A percentile compares a stretch with the other conserved stretches of the same genome.
Conservation (phyloP, 2,329 filamentous ascomycete genomes). For the Hymenoscyphus infarciens region DNA sequence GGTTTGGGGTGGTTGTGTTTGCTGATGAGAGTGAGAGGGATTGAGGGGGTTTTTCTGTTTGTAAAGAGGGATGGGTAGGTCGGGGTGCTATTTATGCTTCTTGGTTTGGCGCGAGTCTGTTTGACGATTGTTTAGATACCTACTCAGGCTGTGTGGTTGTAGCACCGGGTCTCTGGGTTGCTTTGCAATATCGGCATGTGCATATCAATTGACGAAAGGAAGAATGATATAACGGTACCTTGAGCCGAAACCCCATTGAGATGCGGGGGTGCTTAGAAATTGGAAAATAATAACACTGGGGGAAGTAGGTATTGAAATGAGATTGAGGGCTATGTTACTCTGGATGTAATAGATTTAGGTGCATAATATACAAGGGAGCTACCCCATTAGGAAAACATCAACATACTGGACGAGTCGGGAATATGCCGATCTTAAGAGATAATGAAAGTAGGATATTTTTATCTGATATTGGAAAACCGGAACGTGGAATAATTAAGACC, state of each 20-base stretch:
- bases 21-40: not conserved
- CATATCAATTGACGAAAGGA: not conserved
- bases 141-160: not conserved
- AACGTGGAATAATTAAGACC: conserved; percentile 3
- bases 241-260: not conserved
- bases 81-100: not conserved
- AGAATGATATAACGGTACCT: not conserved
- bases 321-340: not conserved
- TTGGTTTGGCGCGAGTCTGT: not conserved
- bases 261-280: not conserved
- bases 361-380: not conserved
- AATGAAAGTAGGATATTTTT: not conserved
- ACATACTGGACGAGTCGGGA: not conserved
- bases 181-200: not conserved
- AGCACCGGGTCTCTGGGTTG: not conserved
- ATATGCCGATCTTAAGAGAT: not conserved
- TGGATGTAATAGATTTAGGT: not conserved
- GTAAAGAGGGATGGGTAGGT: not conserved
- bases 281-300: not conserved
- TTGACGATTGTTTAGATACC: not conserved
- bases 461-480: conserved; percentile 4
- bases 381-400: not conserved
- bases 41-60: not conserved
- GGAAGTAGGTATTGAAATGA: not conserved
- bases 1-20: not conserved